phyloP scores from a whole-genome alignment of 139 green algal genomes.

The Chlorella ohadii region DNA sequence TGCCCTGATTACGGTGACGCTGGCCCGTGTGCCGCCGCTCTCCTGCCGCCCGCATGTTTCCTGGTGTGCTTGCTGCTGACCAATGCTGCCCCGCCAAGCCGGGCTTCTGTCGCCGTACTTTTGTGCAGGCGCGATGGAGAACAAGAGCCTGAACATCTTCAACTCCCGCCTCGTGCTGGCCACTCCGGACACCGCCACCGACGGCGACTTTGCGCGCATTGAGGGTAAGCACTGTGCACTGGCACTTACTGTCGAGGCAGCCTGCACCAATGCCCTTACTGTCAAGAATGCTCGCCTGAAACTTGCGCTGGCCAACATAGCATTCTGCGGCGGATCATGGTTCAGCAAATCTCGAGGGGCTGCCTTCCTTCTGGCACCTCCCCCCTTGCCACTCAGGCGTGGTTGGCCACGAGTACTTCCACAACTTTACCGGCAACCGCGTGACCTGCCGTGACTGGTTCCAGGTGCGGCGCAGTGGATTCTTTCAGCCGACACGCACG shows the following conservation, averaged over 20 bases:
- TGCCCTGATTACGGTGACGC: no score
- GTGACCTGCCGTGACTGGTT: slow-evolving; percentile 97
- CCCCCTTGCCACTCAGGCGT: slow-evolving; percentile 46
- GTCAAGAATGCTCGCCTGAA: no score
- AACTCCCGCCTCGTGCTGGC: slow-evolving; percentile 93
- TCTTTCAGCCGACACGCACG: no score
- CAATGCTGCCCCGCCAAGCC: no score
- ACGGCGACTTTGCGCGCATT: slow-evolving; percentile 93
- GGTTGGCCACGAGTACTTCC: slow-evolving; percentile 86
- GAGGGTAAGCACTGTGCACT: slow-evolving; percentile 85
- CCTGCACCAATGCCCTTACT: no score
- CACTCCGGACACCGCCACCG: slow-evolving; percentile 91
- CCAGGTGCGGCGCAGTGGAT: slow-evolving; percentile 52
- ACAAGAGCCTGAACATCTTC: slow-evolving; percentile 99
- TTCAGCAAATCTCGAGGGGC: no score
- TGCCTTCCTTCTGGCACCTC: no score
- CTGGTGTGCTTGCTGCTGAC: no score
- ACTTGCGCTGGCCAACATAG: no score
- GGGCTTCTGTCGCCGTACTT: neutral
- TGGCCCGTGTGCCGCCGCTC: no score
- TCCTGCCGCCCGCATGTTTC: no score
- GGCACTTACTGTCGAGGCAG: neutral
- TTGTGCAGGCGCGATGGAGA: slow-evolving; percentile 88
- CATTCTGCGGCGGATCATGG: no score
- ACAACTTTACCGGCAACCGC: slow-evolving; percentile 97